Base-by-base conservation (phyloP, 139 green algal genomes). In the Eudorina sp. region DNA sequence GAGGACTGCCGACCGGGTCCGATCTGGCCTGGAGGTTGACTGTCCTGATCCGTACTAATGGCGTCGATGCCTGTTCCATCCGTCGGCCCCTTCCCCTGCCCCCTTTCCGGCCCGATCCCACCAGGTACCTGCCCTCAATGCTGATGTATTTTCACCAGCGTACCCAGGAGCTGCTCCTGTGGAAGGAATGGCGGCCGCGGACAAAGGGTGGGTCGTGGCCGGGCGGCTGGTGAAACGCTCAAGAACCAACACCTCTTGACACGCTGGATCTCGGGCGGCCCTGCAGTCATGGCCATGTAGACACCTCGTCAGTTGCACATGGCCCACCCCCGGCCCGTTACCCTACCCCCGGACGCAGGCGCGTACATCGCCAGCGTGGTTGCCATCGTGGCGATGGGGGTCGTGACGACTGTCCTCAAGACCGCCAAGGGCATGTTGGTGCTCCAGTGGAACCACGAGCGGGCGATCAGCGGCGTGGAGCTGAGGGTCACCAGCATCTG, bases 81-180 rank as follows among this genome's bases (percentile, higher is more conserved):
- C n/a, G n/a, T n/a, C n/a, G n/a, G n/a, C n/a, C n/a, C n/a, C n/a
- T n/a, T n/a, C n/a, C n/a, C n/a, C n/a, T n/a, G n/a, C n/a, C n/a
- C n/a, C n/a, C n/a, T n/a, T n/a, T n/a, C n/a, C n/a, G n/a, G n/a
- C 19, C 19, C 4, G 64, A 38, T 38, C 27, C 8, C 23, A 25
- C 25, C 74, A 80, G 72, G 77, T 92, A 84, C 85, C 83, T 93
- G 34, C 92, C 92, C 23, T 74, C 88, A 68, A 94, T 94, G 92
- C 76, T 88, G 55, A 94, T 93, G 90, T 94, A 93, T 70, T 94
- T 94, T 84, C 92, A 94, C 88, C 83, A 90, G 66, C 75, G 84
- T 7, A 62, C 81, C 18, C 78, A 77, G 34, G 91, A 94, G 55
- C 62, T 94, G 43, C 43, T 94, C 27, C 84, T 94, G 68, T 94